phyloP scores from a whole-genome alignment of 306 rosid species.

The Datisca glomerata region DNA sequence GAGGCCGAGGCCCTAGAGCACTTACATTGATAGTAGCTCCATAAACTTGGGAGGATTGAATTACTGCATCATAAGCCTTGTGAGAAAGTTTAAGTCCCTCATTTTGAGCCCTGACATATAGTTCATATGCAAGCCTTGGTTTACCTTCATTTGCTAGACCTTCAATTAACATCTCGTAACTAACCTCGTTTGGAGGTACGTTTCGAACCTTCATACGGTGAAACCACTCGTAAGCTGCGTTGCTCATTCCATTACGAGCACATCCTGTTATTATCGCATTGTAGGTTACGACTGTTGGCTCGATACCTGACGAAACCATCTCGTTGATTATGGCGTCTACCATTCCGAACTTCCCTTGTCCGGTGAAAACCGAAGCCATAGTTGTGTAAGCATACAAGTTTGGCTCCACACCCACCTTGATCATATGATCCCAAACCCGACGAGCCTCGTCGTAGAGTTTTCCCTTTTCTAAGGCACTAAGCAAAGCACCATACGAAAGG shows the following conservation, averaged over 20 bases:
- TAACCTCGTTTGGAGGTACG: constrained; percentile 57
- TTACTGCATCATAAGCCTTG: constrained; percentile 59
- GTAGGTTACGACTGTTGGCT: constrained; percentile 72
- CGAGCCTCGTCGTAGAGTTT: constrained; percentile 80
- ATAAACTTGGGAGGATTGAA: constrained; percentile 35
- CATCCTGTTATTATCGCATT: constrained; percentile 77
- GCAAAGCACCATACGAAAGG: constrained; percentile 84
- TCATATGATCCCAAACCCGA: constrained; percentile 81
- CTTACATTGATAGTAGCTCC: constrained; percentile 44
- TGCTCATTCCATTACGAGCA: constrained; percentile 48
- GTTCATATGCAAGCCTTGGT: constrained; percentile 77
- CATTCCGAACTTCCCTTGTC: constrained; percentile 61
- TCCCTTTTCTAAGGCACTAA: constrained; percentile 92
- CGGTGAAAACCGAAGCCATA: constrained; percentile 80
- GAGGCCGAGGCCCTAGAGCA: constrained; percentile 60
- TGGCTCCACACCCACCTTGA: constrained; percentile 67
- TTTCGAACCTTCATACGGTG: constrained; percentile 64
- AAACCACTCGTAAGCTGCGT: constrained; percentile 90
- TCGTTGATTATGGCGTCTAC: constrained; percentile 62
- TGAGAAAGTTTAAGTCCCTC: constrained; percentile 57
- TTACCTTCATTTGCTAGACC: constrained; percentile 82
- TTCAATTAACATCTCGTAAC: constrained; percentile 74
- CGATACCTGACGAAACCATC: constrained; percentile 54
- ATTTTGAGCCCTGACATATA: constrained; percentile 49
- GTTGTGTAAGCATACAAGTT: constrained; percentile 74